These are phyloP conservation scores for Cytospora piceae DNA, from an alignment of 2,329 filamentous ascomycete species.

Conservation along the genomic window DNA sequence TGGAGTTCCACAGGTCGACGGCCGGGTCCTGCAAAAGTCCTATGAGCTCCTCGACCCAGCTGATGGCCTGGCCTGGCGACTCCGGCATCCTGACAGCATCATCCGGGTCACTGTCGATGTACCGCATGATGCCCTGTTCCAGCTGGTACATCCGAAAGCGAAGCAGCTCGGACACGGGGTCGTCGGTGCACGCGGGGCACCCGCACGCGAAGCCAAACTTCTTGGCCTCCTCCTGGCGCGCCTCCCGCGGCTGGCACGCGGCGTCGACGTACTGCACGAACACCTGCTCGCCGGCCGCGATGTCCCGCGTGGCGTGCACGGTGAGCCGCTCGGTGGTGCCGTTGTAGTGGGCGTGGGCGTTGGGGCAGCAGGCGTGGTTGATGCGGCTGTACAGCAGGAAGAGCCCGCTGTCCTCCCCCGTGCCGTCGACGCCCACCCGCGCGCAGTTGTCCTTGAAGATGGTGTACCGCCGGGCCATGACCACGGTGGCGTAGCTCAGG, in stretches of 20 bases:
- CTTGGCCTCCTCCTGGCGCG: neutral
- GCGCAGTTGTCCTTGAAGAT: slow-evolving; percentile 4
- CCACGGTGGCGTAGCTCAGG: slow-evolving; percentile 3
- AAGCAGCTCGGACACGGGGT: neutral
- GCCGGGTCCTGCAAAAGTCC: slow-evolving; percentile 12
- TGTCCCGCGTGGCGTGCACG: slow-evolving; percentile 30
- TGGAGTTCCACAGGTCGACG: neutral
- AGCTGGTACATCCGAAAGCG: neutral
- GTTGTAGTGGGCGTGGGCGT: slow-evolving; percentile 31
- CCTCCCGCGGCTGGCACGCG: neutral
- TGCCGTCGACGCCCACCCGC: neutral
- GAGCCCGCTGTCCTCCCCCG: slow-evolving; percentile 4
- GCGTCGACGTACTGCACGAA: slow-evolving; percentile 19
- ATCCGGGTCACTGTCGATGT: neutral
- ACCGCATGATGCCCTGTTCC: slow-evolving; percentile 1
- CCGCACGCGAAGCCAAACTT: slow-evolving; percentile 13
- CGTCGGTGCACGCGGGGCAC: slow-evolving; percentile 9
- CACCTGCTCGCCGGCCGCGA: slow-evolving; percentile 31
- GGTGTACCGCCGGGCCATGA: slow-evolving; percentile 4
- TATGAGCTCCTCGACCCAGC: slow-evolving; percentile 8
- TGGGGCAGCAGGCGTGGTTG: slow-evolving; percentile 34
- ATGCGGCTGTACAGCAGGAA: slow-evolving; percentile 22
- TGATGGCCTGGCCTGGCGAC: neutral
- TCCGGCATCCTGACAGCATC: neutral
- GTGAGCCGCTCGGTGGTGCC: slow-evolving; percentile 27